Evolutionary conservation across 2,329 filamentous ascomycete genomes (phyloP), one percentile per base, ranked within the genome.

Genomic region (Cladosporium cucumerinum): DNA sequence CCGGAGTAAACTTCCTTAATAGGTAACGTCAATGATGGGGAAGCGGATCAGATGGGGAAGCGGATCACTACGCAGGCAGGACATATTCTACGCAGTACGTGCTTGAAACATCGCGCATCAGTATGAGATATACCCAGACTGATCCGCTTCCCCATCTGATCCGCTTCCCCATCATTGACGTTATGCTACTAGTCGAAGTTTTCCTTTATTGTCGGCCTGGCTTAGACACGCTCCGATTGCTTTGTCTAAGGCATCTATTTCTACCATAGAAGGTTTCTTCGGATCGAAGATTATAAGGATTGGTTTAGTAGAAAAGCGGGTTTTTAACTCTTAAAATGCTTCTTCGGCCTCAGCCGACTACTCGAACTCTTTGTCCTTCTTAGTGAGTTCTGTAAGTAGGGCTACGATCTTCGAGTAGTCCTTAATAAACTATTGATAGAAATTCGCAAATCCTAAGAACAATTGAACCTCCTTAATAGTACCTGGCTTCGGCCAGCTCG

Each of bases 181-280:
- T n/a, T n/a, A 69, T 34, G 64, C 67, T 59, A 69, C 36, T 58
- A 57, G 61, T 26, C 65, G 57, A 64, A 49, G 43, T 61, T 67
- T 61, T 49, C 64, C 34, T 48, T 49, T 43, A 43, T 66, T 16
- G 25, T 66, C 34, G 23, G 43, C 43, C 28, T 66, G 46, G 18
- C 21, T 66, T 36, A 66, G 65, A 36, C 23, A 66, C 61, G 32
- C 55, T 66, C 65, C 55, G 46, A 66, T 66, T 36, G 46, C 65
- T 57, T 61, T 34, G 49, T 66, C 61, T 26, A 25, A 66, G 36
- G 46, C n/a, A 39, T 66, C 36, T 12, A 34, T 66, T 32, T 66
- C 39, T 8, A 66, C 55, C 12, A 46, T 8, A 46, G 43, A 46
- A 46, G 3, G 43, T 16, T 46, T 46, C 18, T 46, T 46, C 7